Evolutionary conservation across 768 basidiomycete species (phyloP), one percentile per base, ranked within the genome.

Genomic region (Kwoniella sp.): DNA sequence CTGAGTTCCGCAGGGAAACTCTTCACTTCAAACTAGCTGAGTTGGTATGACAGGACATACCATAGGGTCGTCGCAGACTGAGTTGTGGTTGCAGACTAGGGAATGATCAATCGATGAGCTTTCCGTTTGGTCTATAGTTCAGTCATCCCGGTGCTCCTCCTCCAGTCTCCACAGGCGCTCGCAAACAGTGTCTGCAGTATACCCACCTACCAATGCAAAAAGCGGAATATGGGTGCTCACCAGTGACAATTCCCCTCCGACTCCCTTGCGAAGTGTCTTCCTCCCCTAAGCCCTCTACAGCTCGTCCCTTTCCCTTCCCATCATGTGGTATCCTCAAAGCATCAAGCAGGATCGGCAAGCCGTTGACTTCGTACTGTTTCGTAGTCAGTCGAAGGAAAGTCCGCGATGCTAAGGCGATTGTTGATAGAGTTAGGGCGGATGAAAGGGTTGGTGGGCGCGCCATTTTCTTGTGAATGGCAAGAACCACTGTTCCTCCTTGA

Each of bases 61-160:
- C 56, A 71, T 58, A 1, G 78, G 78, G 64, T 80, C 78, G 62
- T 80, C 78, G 4, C 77, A 67, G 88, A 91, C 93, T 54, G 94
- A 96, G 58, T 94, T 87, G 76, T 98, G 94, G 79, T 98, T 98
- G 60, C 89, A 87, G 51, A 96, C 93, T 95, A n/a, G n/a, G n/a
- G n/a, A n/a, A n/a, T n/a, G n/a, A n/a, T n/a, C n/a, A n/a, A n/a
- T n/a, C n/a, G n/a, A n/a, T n/a, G n/a, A n/a, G n/a, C n/a, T n/a
- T n/a, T n/a, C n/a, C n/a, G n/a, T n/a, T n/a, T n/a, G n/a, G n/a
- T n/a, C n/a, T n/a, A n/a, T n/a, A n/a, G n/a, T n/a, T n/a, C n/a
- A n/a, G n/a, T n/a, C n/a, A n/a, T n/a, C n/a, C n/a, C n/a, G n/a
- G n/a, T n/a, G n/a, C n/a, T n/a, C n/a, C n/a, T n/a, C n/a, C n/a